phyloP scores from a whole-genome alignment of 306 rosid genomes.

The Castanospermum australe region DNA sequence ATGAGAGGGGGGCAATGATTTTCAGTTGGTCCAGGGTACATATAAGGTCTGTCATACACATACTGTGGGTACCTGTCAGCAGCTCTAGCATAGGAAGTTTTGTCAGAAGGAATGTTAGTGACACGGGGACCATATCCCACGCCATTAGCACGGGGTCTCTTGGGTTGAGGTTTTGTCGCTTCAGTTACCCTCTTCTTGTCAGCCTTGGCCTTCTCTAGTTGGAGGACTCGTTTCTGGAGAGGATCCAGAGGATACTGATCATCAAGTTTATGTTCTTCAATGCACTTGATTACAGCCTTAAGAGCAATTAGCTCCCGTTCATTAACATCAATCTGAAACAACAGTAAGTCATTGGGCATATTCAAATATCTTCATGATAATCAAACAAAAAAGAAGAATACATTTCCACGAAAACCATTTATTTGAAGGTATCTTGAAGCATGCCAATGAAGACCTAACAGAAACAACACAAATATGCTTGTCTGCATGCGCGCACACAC shows the following conservation, averaged over 20 bases:
- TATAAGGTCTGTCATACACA: slow-evolving; percentile 69
- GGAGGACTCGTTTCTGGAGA: slow-evolving; percentile 72
- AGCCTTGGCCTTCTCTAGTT: slow-evolving; percentile 92
- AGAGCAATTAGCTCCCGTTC: slow-evolving; percentile 92
- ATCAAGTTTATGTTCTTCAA: slow-evolving; percentile 97
- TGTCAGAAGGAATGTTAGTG: slow-evolving; percentile 61
- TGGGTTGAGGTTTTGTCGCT: slow-evolving; percentile 89
- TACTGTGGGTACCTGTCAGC: slow-evolving; percentile 88
- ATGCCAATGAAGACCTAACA: neutral
- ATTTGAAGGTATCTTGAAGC: neutral
- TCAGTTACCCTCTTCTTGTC: slow-evolving; percentile 91
- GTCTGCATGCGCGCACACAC: neutral
- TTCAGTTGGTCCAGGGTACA: slow-evolving; percentile 72
- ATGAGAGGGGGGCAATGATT: slow-evolving; percentile 66
- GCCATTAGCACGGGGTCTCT: slow-evolving; percentile 90
- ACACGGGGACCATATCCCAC: slow-evolving; percentile 68
- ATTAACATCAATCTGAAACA: slow-evolving; percentile 75
- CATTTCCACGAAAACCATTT: neutral
- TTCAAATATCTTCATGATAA: neutral
- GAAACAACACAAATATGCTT: neutral
- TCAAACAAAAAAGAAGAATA: neutral
- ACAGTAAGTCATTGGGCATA: slow-evolving; percentile 9
- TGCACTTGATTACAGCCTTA: slow-evolving; percentile 73
- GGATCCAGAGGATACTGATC: slow-evolving; percentile 77
- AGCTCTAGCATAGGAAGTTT: slow-evolving; percentile 70